A percentile compares a stretch with the other conserved stretches of the same genome.
phyloP scores from a whole-genome alignment of 768 basidiomycete genomes.

The Suillus brevipes region DNA sequence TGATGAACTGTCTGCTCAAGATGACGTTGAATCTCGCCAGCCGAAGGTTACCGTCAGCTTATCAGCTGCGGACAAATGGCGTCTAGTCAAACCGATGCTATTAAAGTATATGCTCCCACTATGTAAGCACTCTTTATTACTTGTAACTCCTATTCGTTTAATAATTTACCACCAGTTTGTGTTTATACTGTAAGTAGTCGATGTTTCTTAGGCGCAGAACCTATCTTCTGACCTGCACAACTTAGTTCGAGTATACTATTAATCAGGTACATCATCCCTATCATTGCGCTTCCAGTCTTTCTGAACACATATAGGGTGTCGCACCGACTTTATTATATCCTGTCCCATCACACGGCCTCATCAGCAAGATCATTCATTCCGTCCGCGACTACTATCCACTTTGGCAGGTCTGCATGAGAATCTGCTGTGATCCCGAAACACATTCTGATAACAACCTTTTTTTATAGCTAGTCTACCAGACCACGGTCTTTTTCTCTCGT shows the following conservation, averaged over 20 bases:
- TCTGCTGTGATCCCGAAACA: neutral
- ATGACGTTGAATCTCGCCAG: constrained; percentile 28
- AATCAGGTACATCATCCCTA: constrained; percentile 59
- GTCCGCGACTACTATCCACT: constrained; percentile 93
- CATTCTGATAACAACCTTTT: neutral
- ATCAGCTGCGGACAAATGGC: constrained; percentile 75
- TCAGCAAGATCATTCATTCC: constrained; percentile 78
- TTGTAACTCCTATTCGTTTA: constrained; percentile 16
- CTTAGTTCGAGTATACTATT: constrained; percentile 87
- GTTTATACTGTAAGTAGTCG: constrained; percentile 55
- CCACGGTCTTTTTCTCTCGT: constrained; percentile 90
- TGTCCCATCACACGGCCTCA: constrained; percentile 66
- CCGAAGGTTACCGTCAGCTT: constrained; percentile 53
- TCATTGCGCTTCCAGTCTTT: neutral
- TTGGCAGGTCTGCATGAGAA: constrained; percentile 65
- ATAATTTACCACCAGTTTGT: constrained; percentile 40
- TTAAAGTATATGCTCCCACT: constrained; percentile 90
- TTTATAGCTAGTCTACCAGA: constrained; percentile 76
- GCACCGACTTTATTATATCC: constrained; percentile 89
- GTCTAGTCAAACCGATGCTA: constrained; percentile 76
- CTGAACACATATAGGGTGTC: constrained; percentile 58
- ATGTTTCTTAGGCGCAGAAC: neutral
- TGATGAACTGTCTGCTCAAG: constrained; percentile 17
- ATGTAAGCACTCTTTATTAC: constrained; percentile 51
- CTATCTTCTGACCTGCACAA: constrained; percentile 30